Conservation (phyloP, 2,329 filamentous ascomycete species). For the Calonectria fujianensis region DNA sequence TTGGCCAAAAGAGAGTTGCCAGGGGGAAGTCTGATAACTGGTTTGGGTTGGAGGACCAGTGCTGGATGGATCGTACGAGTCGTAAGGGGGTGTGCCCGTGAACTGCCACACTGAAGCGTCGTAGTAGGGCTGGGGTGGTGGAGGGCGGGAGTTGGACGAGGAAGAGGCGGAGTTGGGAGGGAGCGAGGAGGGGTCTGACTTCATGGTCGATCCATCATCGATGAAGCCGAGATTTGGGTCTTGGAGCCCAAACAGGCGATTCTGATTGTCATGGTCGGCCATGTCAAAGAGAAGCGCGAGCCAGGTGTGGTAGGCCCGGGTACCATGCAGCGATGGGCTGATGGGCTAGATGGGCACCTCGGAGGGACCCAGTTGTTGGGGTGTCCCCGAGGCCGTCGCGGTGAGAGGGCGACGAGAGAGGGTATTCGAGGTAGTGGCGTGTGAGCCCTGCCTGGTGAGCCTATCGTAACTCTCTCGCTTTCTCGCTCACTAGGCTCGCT, state of each 20-base stretch:
- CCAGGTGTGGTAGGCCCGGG: conserved; percentile 54
- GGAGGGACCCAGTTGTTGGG: conserved; percentile 45
- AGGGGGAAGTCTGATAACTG: conserved; percentile 59
- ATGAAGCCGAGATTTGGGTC: conserved; percentile 64
- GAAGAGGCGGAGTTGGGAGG: conserved; percentile 56
- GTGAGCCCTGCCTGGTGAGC: conserved; percentile 37
- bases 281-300: conserved; percentile 57
- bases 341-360: conserved; percentile 49
- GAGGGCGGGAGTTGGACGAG: conserved; percentile 57
- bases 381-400: conserved; percentile 39
- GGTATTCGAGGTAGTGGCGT: conserved; percentile 38
- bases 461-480: conserved; percentile 24
- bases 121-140: conserved; percentile 55
- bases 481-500: conserved; percentile 14
- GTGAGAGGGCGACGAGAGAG: conserved; percentile 47
- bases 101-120: conserved; percentile 69
- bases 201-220: conserved; percentile 59
- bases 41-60: conserved; percentile 59
- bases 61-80: conserved; percentile 65
- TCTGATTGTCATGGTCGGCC: conserved; percentile 63
- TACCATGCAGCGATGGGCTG: conserved; percentile 57
- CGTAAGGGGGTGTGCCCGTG: conserved; percentile 68
- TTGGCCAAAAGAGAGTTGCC: conserved; percentile 59
- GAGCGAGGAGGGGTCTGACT: conserved; percentile 57
- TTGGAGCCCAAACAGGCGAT: conserved; percentile 67